Evolutionary conservation across 129 eudicot species (phyloP).

Genomic region (Logfia minima): DNA sequence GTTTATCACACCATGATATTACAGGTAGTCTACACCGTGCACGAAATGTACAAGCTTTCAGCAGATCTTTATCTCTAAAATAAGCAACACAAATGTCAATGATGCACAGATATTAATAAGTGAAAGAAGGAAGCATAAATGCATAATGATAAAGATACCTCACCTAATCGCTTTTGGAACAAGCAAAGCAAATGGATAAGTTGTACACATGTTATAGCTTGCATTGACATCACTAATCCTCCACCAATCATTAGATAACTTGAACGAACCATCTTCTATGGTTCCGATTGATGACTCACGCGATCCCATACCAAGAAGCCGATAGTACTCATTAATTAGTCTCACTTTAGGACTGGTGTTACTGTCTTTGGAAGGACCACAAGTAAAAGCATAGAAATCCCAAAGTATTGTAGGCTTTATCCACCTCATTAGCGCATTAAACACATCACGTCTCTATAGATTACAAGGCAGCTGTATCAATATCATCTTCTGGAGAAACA

Average conservation of each 20-base stretch:
- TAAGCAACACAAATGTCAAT: slow-evolving; percentile 25
- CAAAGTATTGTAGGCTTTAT: slow-evolving; percentile 78
- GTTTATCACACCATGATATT: slow-evolving; percentile 85
- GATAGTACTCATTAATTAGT: slow-evolving; percentile 72
- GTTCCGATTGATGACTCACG: slow-evolving; percentile 39
- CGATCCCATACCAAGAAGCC: slow-evolving; percentile 84
- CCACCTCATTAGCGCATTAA: slow-evolving; percentile 65
- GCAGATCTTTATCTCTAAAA: slow-evolving; percentile 79
- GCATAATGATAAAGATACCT: slow-evolving; percentile 8
- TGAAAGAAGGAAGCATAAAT: not conserved
- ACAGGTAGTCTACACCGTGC: slow-evolving; percentile 93
- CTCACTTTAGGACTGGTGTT: slow-evolving; percentile 75
- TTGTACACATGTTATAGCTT: slow-evolving; percentile 69
- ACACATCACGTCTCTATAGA: slow-evolving; percentile 77
- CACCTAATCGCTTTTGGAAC: slow-evolving; percentile 83
- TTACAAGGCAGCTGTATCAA: slow-evolving; percentile 1
- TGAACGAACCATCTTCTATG: slow-evolving; percentile 68
- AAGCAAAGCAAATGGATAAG: slow-evolving; percentile 92
- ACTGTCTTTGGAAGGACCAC: slow-evolving; percentile 57
- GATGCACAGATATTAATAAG: not conserved
- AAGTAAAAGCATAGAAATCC: slow-evolving; percentile 88
- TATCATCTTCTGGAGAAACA: not conserved
- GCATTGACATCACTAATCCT: slow-evolving; percentile 80
- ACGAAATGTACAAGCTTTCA: slow-evolving; percentile 85
- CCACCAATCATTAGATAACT: slow-evolving; percentile 71